These are phyloP conservation scores for Ochetophila trinervis DNA, from an alignment of 306 rosid species.

Conservation along the genomic window DNA sequence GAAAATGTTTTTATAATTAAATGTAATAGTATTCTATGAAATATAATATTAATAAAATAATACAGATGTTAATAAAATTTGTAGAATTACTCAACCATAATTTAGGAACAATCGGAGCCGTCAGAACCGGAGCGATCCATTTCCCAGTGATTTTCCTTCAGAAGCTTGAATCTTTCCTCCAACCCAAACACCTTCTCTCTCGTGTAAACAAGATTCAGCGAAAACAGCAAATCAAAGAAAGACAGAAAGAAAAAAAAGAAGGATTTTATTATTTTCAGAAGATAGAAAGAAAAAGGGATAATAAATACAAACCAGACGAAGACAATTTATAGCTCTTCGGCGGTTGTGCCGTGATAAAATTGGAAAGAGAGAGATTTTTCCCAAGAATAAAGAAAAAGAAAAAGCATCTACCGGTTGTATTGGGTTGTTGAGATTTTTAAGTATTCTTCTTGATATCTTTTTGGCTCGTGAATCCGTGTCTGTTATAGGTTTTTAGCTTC, in stretches of 20 bases:
- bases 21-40: no score
- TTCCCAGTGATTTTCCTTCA: background rate
- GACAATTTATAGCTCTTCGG: slow-evolving; percentile 22
- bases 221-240: background rate
- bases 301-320: background rate
- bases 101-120: background rate
- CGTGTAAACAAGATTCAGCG: background rate
- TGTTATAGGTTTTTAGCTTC: no score
- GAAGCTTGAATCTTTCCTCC: no score
- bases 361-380: slow-evolving; percentile 9
- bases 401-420: slow-evolving; percentile 26
- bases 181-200: background rate
- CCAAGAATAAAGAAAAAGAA: slow-evolving; percentile 6
- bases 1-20: no score
- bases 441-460: slow-evolving; percentile 16
- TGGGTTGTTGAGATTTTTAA: slow-evolving; percentile 31
- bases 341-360: slow-evolving; percentile 12
- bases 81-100: no score
- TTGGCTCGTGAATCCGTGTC: slow-evolving; percentile 4
- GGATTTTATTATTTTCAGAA: background rate
- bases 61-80: no score
- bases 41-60: no score
- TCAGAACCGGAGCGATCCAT: background rate
- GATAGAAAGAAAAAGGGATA: background rate
- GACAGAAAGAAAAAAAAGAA: background rate